Conservation (phyloP, 345 rosid genomes). For the Corymbia maculata region DNA sequence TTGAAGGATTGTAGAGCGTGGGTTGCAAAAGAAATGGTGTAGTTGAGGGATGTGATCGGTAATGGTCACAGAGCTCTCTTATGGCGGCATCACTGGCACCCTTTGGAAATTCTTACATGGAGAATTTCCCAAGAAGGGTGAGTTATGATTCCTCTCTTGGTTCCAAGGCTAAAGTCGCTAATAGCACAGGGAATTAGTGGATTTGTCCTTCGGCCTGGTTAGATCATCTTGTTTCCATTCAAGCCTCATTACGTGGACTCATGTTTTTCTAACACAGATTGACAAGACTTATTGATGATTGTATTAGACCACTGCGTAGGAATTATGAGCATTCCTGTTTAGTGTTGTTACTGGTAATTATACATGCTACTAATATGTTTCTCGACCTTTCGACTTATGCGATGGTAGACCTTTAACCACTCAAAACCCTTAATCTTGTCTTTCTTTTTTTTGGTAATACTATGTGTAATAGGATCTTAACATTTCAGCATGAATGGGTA, state of each 20-base stretch:
- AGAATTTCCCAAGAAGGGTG: neutral
- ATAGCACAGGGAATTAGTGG: neutral
- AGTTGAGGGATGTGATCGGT: neutral
- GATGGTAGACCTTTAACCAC: neutral
- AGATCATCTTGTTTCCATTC: too few relatives aligned
- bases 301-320: neutral
- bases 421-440: rapidly evolving
- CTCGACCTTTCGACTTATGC: neutral
- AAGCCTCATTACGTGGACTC: too few relatives aligned
- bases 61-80: neutral
- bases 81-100: neutral
- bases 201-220: neutral
- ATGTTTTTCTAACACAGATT: neutral
- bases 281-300: rapidly evolving
- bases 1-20: neutral
- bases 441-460: neutral
- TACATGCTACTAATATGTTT: too few relatives aligned
- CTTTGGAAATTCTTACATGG: neutral
- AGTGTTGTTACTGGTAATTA: too few relatives aligned
- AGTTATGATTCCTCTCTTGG: neutral
- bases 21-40: neutral
- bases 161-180: neutral
- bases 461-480: neutral
- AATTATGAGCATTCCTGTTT: neutral
- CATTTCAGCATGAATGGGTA: neutral